These are phyloP conservation scores for Pharus latifolius DNA, from an alignment of 176 grass and related monocot species.

Conservation along the genomic window DNA sequence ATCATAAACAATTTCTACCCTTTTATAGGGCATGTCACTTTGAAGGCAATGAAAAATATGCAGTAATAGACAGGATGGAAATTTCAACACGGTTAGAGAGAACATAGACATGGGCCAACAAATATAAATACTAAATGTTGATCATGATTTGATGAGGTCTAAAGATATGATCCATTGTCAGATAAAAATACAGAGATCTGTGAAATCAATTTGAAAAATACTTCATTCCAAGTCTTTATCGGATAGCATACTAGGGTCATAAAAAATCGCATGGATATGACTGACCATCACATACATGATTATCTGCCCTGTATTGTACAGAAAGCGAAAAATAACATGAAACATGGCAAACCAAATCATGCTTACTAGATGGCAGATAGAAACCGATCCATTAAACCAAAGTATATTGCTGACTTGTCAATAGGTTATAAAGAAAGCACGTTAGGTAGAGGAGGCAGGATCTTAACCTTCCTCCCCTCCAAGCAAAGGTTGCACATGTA, in stretches of 20 bases:
- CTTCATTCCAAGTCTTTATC: no score
- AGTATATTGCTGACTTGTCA: not conserved
- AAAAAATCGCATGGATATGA: not conserved
- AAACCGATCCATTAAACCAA: not conserved
- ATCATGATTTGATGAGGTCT: not conserved
- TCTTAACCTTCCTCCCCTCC: conserved; percentile 68
- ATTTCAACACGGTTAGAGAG: not conserved
- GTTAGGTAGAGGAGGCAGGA: not conserved
- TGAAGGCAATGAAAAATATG: not conserved
- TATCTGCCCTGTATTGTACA: not conserved
- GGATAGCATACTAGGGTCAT: no score
- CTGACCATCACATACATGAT: not conserved
- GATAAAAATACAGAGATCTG: not conserved
- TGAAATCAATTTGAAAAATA: not conserved
- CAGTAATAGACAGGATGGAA: not conserved
- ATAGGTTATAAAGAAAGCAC: not conserved
- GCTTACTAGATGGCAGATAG: no score
- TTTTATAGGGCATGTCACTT: not conserved
- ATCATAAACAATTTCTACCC: not conserved
- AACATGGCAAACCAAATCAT: no score
- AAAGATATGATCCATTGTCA: not conserved
- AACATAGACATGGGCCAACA: not conserved
- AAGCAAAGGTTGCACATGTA: conserved; percentile 69
- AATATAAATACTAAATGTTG: not conserved
- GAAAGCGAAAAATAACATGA: not conserved